Evolutionary conservation across 805 yeast genomes (phyloP), one percentile per base, ranked within the genome.

Genomic region (Metschnikowia reukaufii): DNA sequence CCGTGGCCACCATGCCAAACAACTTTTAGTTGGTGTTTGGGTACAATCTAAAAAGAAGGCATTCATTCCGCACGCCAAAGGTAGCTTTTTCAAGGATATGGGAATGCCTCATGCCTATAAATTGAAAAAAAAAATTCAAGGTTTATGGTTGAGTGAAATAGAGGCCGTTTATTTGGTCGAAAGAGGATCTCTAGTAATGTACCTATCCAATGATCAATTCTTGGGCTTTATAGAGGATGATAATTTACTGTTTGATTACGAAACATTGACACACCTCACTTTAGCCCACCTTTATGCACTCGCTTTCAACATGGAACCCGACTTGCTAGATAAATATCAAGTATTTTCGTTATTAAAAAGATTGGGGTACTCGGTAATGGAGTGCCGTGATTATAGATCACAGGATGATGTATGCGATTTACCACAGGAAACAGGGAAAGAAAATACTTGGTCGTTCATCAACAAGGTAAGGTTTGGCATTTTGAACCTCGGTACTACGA

Each of bases 81-180:
- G 97, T 0, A 81, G 82, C 32, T 87, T 80, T 57, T 76, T 88
- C 56, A 81, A 81, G 50, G 83, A 86, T 25, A 76, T 87, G 68
- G 98, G 98, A 0, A 79, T 78, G 2, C 66, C 73, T 9, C 50
- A 48, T 20, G 36, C 29, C 9, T 56, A 48, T 34, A 35, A 20
- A 15, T 13, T 23, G 13, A 51, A 61, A 23, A 41, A 48, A 25
- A 49, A 50, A 37, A 39, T 52, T 6, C 60, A 57, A 19, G 66
- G 64, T 0, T 67, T 81, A 41, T 76, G 78, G 73, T 68, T 91
- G 31, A 69, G 65, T 18, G 78, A 79, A 15, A 81, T 87, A 48
- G 98, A 91, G 57, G 76, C 83, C 6, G 68, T 89, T 1, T 91
- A 90, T 62, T 67, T 91, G 45, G 78, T 84, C 1, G 96, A 91